A percentile compares a stretch with the other conserved stretches of the same genome.
These are phyloP conservation scores for Clarireedia monteithiana DNA, from an alignment of 2,329 filamentous ascomycete genomes.

Conservation along the genomic window DNA sequence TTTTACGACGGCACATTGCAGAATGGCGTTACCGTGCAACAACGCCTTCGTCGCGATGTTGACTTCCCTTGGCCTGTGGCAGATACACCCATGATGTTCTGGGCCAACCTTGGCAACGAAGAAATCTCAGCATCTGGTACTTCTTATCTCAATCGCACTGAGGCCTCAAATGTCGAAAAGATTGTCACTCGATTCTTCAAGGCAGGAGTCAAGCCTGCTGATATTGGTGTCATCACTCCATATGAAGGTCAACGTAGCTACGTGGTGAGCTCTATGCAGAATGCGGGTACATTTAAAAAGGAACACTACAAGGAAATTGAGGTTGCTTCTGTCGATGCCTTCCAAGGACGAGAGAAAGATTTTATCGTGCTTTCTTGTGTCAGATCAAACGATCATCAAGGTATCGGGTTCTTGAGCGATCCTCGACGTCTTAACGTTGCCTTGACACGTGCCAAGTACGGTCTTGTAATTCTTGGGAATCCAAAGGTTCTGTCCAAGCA, in stretches of 20 bases:
- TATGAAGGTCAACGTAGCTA: constrained; percentile 98
- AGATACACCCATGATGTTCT: constrained; percentile 99
- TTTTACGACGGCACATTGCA: constrained; percentile 97
- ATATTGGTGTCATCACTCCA: constrained; percentile 96
- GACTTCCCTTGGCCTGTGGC: constrained; percentile 96
- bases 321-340: constrained; percentile 95
- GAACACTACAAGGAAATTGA: constrained; percentile 98
- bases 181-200: constrained; percentile 98
- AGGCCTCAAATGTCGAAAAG: constrained; percentile 96
- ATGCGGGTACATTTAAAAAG: constrained; percentile 94
- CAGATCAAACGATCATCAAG: constrained; percentile 96
- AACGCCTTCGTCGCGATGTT: constrained; percentile 83
- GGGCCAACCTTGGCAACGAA: constrained; percentile 95
- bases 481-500: constrained; percentile 97
- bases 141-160: constrained; percentile 94
- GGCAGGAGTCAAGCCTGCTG: constrained; percentile 85
- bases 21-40: constrained; percentile 87
- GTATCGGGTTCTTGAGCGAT: constrained; percentile 97
- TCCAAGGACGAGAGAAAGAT: constrained; percentile 98
- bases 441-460: constrained; percentile 93
- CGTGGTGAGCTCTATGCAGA: constrained; percentile 99
- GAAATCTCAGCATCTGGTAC: constrained; percentile 97
- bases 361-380: constrained; percentile 98
- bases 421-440: constrained; percentile 96
- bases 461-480: constrained; percentile 92